A percentile compares a stretch with the other conserved stretches of the same genome.
Conservation (phyloP, 2,329 filamentous ascomycete species). For the Aspergillus novoparasiticus region DNA sequence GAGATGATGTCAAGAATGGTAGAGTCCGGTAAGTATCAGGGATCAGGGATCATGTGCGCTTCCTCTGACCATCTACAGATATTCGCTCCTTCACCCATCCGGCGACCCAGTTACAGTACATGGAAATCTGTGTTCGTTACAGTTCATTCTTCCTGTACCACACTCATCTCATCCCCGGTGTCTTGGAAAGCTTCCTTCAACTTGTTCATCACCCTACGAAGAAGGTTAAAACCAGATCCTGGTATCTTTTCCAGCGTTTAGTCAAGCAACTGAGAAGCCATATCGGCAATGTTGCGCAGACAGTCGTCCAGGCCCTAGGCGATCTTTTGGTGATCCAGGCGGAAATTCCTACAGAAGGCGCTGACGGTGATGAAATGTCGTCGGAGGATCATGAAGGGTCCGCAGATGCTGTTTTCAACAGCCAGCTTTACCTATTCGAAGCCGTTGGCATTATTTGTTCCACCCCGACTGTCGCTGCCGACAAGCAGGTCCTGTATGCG, state of each 20-base stretch:
- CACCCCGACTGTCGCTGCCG: constrained; percentile 71
- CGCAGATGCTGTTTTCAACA: constrained; percentile 86
- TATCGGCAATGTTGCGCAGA: constrained; percentile 86
- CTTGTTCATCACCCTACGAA: constrained; percentile 86
- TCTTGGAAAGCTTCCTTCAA: constrained; percentile 87
- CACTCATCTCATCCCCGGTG: constrained; percentile 76
- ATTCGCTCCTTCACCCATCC: constrained; percentile 86
- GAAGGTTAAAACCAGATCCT: constrained; percentile 85
- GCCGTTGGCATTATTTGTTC: constrained; percentile 92
- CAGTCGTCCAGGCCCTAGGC: constrained; percentile 83
- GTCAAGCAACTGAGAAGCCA: constrained; percentile 83
- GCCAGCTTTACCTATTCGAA: constrained; percentile 91
- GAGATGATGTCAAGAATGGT: constrained; percentile 97
- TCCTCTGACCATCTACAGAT: constrained; percentile 52
- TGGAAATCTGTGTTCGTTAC: constrained; percentile 97
- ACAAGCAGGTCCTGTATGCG: constrained; percentile 85
- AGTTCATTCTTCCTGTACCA: constrained; percentile 89
- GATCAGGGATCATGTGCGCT: background rate
- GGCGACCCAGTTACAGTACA: constrained; percentile 90
- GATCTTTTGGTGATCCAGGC: constrained; percentile 90
- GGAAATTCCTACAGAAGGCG: constrained; percentile 75
- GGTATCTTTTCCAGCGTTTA: constrained; percentile 94
- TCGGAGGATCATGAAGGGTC: constrained; percentile 90
- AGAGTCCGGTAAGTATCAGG: constrained; percentile 70
- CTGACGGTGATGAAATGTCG: constrained; percentile 86